Percentiles rank a stretch among this genome's conserved stretches.
Conservation (phyloP, 805 yeast genomes). For the Lipomyces yamadae region DNA sequence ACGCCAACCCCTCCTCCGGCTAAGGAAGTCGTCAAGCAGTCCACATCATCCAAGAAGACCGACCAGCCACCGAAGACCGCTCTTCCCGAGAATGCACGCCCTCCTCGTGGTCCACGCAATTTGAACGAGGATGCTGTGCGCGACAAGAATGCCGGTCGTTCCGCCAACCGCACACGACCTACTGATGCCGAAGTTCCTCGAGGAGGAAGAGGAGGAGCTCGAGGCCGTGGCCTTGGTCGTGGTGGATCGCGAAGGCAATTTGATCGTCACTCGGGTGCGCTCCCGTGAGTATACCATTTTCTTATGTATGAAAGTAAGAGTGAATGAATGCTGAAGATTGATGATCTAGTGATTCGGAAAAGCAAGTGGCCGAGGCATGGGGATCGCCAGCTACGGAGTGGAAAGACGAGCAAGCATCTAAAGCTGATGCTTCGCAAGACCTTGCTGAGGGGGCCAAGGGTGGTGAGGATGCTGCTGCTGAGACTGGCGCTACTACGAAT, state of each 20-base stretch:
- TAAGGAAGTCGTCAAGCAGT: constrained; percentile 72
- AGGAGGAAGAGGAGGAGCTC: constrained; percentile 30
- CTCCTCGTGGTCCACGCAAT: constrained; percentile 65
- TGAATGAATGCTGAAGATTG: not conserved
- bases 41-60: constrained; percentile 78
- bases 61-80: constrained; percentile 83
- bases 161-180: constrained; percentile 46
- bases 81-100: constrained; percentile 58
- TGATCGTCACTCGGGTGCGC: constrained; percentile 73
- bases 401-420: constrained; percentile 68
- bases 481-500: constrained; percentile 47
- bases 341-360: constrained; percentile 67
- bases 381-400: constrained; percentile 60
- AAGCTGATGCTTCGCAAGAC: constrained; percentile 55
- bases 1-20: constrained; percentile 51
- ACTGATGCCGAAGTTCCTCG: constrained; percentile 36
- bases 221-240: constrained; percentile 30
- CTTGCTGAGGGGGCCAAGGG: constrained; percentile 48
- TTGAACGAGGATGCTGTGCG: constrained; percentile 85
- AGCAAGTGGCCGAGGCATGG: constrained; percentile 86
- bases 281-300: constrained; percentile 24
- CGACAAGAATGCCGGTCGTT: constrained; percentile 67
- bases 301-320: not conserved
- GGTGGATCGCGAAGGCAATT: constrained; percentile 32
- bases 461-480: constrained; percentile 43